Percentiles rank a stretch among this genome's conserved stretches.
phyloP scores from a whole-genome alignment of 306 rosid genomes.

The Acacia melanoxylon region DNA sequence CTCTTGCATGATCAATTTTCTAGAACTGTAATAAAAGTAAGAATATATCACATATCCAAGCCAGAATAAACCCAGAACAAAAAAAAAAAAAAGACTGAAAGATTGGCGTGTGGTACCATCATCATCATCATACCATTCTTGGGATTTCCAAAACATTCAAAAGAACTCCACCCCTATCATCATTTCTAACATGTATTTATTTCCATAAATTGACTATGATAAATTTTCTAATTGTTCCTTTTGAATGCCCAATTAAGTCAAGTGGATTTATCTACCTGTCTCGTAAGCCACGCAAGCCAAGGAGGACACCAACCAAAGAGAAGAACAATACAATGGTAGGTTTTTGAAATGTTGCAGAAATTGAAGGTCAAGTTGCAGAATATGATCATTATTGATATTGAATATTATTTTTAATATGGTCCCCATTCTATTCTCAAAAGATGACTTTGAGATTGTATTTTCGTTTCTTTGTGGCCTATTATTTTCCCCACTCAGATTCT shows the following conservation, averaged over 20 bases:
- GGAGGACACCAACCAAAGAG: conserved; percentile 50
- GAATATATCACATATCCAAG: conserved; percentile 16
- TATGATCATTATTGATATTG: neutral
- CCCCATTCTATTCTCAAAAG: conserved; percentile 41
- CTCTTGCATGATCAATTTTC: neutral
- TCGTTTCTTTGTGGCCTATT: conserved; percentile 60
- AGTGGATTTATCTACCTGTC: conserved; percentile 21
- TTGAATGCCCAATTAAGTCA: too few relatives aligned
- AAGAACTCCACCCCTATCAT: too few relatives aligned
- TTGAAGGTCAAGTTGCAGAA: neutral
- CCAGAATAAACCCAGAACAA: too few relatives aligned
- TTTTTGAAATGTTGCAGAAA: conserved; percentile 20
- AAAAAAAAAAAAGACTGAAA: too few relatives aligned
- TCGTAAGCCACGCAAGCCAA: conserved; percentile 27
- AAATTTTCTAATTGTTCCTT: too few relatives aligned
- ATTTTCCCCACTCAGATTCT: conserved; percentile 36
- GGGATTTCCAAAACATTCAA: too few relatives aligned
- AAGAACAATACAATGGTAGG: conserved; percentile 31
- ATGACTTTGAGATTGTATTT: conserved; percentile 51
- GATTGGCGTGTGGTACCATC: too few relatives aligned
- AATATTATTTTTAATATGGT: conserved; percentile 21
- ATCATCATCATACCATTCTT: too few relatives aligned
- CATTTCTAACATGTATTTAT: too few relatives aligned
- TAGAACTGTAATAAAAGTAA: neutral
- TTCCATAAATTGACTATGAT: too few relatives aligned